Percentiles rank a stretch among this genome's conserved stretches.
Conservation (phyloP, 441 rosid species). For the Metrosideros polymorpha region DNA sequence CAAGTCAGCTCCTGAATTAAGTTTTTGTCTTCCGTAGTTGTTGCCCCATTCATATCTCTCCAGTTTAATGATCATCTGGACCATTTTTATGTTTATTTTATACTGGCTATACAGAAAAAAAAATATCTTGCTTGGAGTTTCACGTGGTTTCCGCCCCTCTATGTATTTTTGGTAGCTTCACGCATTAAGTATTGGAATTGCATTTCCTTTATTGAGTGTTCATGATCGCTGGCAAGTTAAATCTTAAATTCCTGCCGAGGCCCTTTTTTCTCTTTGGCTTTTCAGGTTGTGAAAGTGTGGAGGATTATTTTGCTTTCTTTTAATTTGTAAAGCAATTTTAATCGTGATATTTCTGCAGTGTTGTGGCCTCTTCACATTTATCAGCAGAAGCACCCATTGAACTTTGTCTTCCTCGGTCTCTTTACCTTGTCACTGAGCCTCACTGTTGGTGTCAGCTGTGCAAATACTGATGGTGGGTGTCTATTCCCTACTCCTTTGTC, state of each 20-base stretch:
- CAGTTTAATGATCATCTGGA: background rate
- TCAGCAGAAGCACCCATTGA: constrained; percentile 93
- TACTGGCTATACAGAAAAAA: background rate
- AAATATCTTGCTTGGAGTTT: background rate
- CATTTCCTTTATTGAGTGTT: background rate
- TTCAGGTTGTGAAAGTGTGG: background rate
- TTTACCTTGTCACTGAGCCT: constrained; percentile 83
- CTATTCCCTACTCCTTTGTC: background rate
- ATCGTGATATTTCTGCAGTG: constrained; percentile 36
- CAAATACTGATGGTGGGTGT: constrained; percentile 73
- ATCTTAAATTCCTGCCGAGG: background rate
- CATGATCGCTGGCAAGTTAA: background rate
- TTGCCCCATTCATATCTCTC: background rate
- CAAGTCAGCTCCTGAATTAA: background rate
- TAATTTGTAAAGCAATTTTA: background rate
- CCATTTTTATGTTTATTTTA: background rate
- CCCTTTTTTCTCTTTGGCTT: background rate
- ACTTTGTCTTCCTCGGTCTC: constrained; percentile 72
- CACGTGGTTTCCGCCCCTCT: background rate
- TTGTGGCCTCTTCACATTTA: constrained; percentile 81
- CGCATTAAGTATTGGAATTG: background rate
- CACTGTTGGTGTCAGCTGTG: constrained; percentile 80
- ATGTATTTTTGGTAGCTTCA: background rate
- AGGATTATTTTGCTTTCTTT: background rate
- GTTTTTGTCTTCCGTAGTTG: background rate